These are phyloP conservation scores for Paspalum vaginatum DNA, from an alignment of 176 grass and related monocot species.

Conservation along the genomic window DNA sequence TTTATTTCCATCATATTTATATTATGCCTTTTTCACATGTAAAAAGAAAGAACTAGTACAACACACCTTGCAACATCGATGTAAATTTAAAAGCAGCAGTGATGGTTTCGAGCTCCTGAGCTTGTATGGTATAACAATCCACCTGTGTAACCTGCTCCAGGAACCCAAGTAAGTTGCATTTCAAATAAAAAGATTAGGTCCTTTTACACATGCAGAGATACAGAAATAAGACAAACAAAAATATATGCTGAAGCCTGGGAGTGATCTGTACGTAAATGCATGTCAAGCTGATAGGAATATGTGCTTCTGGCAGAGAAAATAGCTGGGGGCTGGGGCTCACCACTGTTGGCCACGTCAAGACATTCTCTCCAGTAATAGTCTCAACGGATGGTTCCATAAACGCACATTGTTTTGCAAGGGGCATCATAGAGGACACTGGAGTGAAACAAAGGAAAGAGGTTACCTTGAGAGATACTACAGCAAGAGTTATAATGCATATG, in stretches of 20 bases:
- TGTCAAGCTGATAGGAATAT: constrained; percentile 29
- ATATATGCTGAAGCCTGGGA: not conserved
- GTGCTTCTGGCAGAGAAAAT: constrained; percentile 11
- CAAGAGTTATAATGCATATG: not conserved
- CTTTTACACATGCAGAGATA: not conserved
- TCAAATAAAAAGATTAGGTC: constrained; percentile 17
- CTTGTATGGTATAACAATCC: constrained; percentile 93
- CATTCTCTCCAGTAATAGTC: constrained; percentile 92
- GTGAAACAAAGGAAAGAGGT: constrained; percentile 41
- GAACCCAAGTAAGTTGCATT: constrained; percentile 39
- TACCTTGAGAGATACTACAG: constrained; percentile 22
- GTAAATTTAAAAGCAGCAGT: constrained; percentile 75
- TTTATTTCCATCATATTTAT: not conserved
- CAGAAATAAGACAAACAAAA: not conserved
- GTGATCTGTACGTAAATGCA: not conserved
- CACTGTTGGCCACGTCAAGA: constrained; percentile 91
- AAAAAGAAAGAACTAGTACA: constrained; percentile 33
- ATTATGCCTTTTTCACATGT: not conserved
- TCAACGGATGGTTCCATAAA: constrained; percentile 94
- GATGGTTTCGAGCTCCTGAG: constrained; percentile 77
- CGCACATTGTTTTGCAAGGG: constrained; percentile 80
- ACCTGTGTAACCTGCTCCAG: constrained; percentile 75
- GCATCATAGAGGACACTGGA: constrained; percentile 88
- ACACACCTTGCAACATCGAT: constrained; percentile 89
- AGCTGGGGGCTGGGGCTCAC: constrained; percentile 49